Evolutionary conservation across 768 basidiomycete species (phyloP).

Genomic region (Cystobasidium ongulense): DNA sequence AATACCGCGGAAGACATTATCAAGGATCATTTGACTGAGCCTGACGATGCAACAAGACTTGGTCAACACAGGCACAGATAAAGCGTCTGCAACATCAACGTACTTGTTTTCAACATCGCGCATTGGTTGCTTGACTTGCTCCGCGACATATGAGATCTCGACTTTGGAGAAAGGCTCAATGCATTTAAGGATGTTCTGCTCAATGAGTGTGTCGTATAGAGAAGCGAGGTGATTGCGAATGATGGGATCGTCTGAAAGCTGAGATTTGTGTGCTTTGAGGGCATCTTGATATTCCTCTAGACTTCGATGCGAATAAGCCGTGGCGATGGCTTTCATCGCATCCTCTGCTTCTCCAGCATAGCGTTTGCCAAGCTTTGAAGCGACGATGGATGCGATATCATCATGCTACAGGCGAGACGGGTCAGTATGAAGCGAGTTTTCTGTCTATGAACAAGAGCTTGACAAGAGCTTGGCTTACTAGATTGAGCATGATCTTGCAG

Average conservation of each 20-base stretch:
- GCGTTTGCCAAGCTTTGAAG: conserved; percentile 76
- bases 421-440: not conserved
- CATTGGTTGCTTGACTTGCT: conserved; percentile 54
- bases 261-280: conserved; percentile 73
- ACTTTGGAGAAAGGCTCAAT: conserved; percentile 93
- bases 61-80: not conserved
- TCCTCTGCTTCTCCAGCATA: conserved; percentile 86
- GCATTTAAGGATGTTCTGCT: conserved; percentile 88
- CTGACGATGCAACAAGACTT: conserved; percentile 47
- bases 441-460: not conserved
- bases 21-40: conserved; percentile 94
- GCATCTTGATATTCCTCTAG: conserved; percentile 81
- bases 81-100: conserved; percentile 27
- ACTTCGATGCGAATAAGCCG: conserved; percentile 85
- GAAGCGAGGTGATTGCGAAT: conserved; percentile 90
- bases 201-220: conserved; percentile 88
- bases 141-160: conserved; percentile 80
- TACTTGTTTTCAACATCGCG: conserved; percentile 34
- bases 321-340: conserved; percentile 88
- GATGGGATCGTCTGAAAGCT: conserved; percentile 88
- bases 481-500: conserved; percentile 95
- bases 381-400: conserved; percentile 77
- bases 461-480: conserved; percentile 52
- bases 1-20: conserved; percentile 86
- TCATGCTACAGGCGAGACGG: conserved; percentile 47